Evolutionary conservation across 768 basidiomycete species (phyloP), one percentile per base, ranked within the genome.

Genomic region (Lyophyllum shimeji): DNA sequence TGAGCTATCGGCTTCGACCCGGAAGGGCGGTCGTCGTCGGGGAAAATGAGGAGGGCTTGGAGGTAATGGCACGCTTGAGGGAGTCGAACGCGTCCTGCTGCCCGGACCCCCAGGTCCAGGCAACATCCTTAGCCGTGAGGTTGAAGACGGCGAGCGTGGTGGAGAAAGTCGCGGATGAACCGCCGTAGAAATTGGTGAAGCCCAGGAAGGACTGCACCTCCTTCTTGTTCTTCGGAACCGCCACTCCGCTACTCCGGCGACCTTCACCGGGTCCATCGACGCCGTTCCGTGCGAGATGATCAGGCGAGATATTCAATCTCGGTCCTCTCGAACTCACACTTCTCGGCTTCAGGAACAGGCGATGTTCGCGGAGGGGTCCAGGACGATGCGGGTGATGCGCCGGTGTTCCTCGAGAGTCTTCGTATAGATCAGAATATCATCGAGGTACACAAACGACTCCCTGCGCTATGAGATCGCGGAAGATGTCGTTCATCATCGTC

Each of bases 121-220:
- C 6, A 18, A 7, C 5, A 9, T 50, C 39, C 20, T 50, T 50
- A 3, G 23, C 9, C 11, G 20, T 23, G 25, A 50, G 17, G 7
- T 42, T 27, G 21, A 21, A 0, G 3, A 50, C 13, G 4, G 50
- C 7, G 7, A 13, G 34, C 33, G 9, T 74, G 68, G 13, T 61
- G n/a, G 8, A 70, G 65, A 58, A 65, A 76, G 12, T 63, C 51
- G 18, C 59, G 6, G 23, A 77, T 72, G 58, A 77, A 77, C 0
- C 67, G 37, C 2, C 68, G 52, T 77, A 77, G 57, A 75, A 77
- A 60, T 75, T 76, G 7, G 66, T 61, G 54, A 77, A 74, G 1
- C 73, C 71, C 0, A 76, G 53, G 61, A 77, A 76, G 6, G 8
- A 15, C 39, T 15, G 8, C 4, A 40, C 39, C 8, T 40, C 39